phyloP scores from a whole-genome alignment of 108 stramenopile species.

The Pseudonitzschia delicatissima region DNA sequence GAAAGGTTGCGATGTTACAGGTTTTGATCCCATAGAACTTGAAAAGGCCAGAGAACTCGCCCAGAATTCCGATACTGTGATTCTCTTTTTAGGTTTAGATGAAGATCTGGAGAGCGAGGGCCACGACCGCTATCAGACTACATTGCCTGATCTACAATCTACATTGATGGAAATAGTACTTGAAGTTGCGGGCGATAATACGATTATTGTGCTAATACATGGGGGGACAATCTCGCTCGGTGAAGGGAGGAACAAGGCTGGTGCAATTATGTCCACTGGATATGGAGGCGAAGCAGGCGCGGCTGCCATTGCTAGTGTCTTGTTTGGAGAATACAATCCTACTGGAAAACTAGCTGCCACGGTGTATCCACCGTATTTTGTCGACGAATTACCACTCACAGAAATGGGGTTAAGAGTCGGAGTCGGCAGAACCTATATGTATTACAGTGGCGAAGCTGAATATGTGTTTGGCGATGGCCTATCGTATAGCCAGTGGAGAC shows the following conservation, averaged over 20 bases:
- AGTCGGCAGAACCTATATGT: constrained; percentile 49
- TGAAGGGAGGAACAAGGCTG: constrained; percentile 4
- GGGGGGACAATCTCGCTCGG: constrained; percentile 34
- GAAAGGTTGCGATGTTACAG: constrained; percentile 18
- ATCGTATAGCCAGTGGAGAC: constrained; percentile 34
- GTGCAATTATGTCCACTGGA: constrained; percentile 29
- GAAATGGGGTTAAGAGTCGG: constrained; percentile 45
- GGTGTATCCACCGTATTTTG: constrained; percentile 39
- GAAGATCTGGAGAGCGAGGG: constrained; percentile 46
- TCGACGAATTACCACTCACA: constrained; percentile 33
- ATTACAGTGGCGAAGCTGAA: constrained; percentile 36
- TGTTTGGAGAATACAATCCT: constrained; percentile 51
- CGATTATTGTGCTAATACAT: constrained; percentile 25
- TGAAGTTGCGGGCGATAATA: constrained; percentile 26
- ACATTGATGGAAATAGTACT: constrained; percentile 26
- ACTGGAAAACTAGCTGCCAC: constrained; percentile 49
- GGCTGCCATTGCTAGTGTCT: constrained; percentile 36
- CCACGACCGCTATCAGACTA: constrained; percentile 36
- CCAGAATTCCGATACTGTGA: constrained; percentile 25
- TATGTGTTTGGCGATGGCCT: constrained; percentile 57
- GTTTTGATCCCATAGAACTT: constrained; percentile 2
- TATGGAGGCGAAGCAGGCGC: constrained; percentile 43
- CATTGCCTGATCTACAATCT: constrained; percentile 46
- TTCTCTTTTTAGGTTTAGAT: constrained; percentile 43
- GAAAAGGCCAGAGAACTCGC: constrained; percentile 26